Evolutionary conservation across 2,329 filamentous ascomycete species (phyloP).

Genomic region (Amauroascus niger): DNA sequence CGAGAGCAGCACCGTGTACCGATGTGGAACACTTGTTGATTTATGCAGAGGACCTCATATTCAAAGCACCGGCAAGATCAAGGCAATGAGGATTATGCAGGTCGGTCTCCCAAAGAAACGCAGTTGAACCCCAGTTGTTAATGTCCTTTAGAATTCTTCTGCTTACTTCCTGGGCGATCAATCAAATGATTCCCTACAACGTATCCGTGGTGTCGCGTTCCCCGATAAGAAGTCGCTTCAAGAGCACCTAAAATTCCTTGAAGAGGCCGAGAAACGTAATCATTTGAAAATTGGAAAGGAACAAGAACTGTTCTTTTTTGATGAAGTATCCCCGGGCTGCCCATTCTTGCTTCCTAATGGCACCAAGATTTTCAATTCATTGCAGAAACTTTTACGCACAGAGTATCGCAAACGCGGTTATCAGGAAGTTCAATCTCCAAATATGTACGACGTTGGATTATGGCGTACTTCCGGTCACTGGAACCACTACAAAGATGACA

Average conservation of each 20-base stretch:
- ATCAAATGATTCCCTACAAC: constrained; percentile 87
- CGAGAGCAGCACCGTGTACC: constrained; percentile 86
- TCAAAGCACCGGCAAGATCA: constrained; percentile 83
- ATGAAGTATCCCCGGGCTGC: constrained; percentile 84
- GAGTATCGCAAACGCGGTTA: constrained; percentile 93
- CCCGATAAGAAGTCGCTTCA: constrained; percentile 92
- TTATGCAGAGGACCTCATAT: constrained; percentile 92
- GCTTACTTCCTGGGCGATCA: constrained; percentile 93
- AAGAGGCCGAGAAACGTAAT: constrained; percentile 96
- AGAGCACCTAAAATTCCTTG: constrained; percentile 87
- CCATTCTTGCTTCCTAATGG: constrained; percentile 89
- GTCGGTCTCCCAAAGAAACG: constrained; percentile 25
- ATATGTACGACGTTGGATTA: constrained; percentile 86
- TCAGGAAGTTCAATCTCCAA: constrained; percentile 88
- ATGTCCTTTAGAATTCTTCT: constrained; percentile 50
- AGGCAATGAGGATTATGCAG: constrained; percentile 90
- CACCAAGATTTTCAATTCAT: constrained; percentile 82
- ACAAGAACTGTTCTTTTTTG: constrained; percentile 96
- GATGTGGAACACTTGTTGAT: constrained; percentile 88
- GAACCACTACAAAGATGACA: constrained; percentile 88
- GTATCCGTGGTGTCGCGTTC: constrained; percentile 94
- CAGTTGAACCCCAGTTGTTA: neutral
- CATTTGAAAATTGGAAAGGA: constrained; percentile 89
- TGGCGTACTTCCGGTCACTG: constrained; percentile 96
- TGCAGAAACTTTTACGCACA: constrained; percentile 68